phyloP scores from a whole-genome alignment of 1,139 yeast species.

The Saccharomyces hybrid region DNA sequence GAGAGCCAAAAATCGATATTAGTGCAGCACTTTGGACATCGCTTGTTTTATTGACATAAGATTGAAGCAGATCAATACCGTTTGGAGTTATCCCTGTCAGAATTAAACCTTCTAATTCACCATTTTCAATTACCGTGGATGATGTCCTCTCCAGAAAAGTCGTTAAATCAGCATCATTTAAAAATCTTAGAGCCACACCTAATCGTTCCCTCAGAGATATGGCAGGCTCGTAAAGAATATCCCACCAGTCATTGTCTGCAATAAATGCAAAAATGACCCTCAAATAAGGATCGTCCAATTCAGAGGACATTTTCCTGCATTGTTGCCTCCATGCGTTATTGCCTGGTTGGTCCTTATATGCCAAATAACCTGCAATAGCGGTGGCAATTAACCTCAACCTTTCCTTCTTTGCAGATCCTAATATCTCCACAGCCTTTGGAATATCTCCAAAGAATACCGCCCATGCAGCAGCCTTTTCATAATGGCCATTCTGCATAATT shows the following conservation, averaged over 20 bases:
- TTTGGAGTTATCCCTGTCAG: constrained; percentile 82
- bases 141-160: constrained; percentile 63
- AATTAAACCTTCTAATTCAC: constrained; percentile 85
- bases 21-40: constrained; percentile 92
- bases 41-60: constrained; percentile 80
- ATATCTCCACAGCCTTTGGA: constrained; percentile 64
- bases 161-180: constrained; percentile 69
- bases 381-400: constrained; percentile 75
- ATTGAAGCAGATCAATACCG: constrained; percentile 74
- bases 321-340: constrained; percentile 92
- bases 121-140: constrained; percentile 61
- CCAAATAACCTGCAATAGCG: constrained; percentile 87
- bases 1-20: constrained; percentile 72
- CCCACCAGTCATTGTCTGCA: constrained; percentile 96
- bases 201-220: constrained; percentile 80
- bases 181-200: constrained; percentile 81
- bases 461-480: constrained; percentile 95
- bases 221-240: constrained; percentile 82
- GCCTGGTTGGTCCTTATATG: constrained; percentile 51
- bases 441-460: constrained; percentile 93
- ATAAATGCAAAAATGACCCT: constrained; percentile 89
- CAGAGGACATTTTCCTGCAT: constrained; percentile 80
- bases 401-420: constrained; percentile 40
- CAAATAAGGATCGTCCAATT: constrained; percentile 79
- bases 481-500: constrained; percentile 51